Percentiles rank a stretch among this genome's conserved stretches.
Evolutionary conservation across 2,329 filamentous ascomycete species (phyloP).

Genomic region (Thelonectria discophora): DNA sequence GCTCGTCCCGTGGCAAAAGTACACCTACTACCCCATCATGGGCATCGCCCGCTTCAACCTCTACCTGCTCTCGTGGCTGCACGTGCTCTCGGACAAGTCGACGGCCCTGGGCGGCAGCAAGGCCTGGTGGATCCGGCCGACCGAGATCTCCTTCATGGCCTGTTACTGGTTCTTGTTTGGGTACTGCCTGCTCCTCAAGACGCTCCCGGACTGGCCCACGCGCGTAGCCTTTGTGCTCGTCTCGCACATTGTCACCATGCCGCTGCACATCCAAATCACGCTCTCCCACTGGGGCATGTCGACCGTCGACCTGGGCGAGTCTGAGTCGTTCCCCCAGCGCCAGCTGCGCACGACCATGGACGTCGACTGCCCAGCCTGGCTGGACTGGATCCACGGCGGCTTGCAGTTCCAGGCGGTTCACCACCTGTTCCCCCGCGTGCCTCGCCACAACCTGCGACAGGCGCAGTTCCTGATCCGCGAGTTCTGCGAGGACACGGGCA

Average conservation of each 20-base stretch:
- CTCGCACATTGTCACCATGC: slow-evolving; percentile 72
- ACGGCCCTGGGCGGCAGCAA: slow-evolving; percentile 63
- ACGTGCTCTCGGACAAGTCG: slow-evolving; percentile 65
- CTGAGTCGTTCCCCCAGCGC: slow-evolving; percentile 74
- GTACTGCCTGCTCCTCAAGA: slow-evolving; percentile 69
- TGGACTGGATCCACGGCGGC: slow-evolving; percentile 77
- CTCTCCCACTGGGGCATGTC: slow-evolving; percentile 79
- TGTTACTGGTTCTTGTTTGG: slow-evolving; percentile 76
- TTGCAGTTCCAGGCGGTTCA: slow-evolving; percentile 78
- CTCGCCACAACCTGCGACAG: slow-evolving; percentile 71
- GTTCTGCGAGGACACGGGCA: slow-evolving; percentile 71
- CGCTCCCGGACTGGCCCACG: slow-evolving; percentile 64
- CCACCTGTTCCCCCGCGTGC: slow-evolving; percentile 74
- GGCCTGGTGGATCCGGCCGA: slow-evolving; percentile 73
- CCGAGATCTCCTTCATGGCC: slow-evolving; percentile 69
- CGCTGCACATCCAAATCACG: slow-evolving; percentile 76
- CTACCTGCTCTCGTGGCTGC: slow-evolving; percentile 72
- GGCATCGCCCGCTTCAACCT: slow-evolving; percentile 76
- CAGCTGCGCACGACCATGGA: slow-evolving; percentile 79
- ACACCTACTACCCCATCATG: slow-evolving; percentile 75
- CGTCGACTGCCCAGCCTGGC: slow-evolving; percentile 75
- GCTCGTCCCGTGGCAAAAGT: slow-evolving; percentile 68
- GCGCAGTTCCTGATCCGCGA: slow-evolving; percentile 68
- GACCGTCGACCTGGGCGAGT: slow-evolving; percentile 68
- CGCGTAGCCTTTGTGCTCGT: slow-evolving; percentile 71